phyloP scores from a whole-genome alignment of 2,329 filamentous ascomycete genomes.

The Ophiosphaerella herpotricha region DNA sequence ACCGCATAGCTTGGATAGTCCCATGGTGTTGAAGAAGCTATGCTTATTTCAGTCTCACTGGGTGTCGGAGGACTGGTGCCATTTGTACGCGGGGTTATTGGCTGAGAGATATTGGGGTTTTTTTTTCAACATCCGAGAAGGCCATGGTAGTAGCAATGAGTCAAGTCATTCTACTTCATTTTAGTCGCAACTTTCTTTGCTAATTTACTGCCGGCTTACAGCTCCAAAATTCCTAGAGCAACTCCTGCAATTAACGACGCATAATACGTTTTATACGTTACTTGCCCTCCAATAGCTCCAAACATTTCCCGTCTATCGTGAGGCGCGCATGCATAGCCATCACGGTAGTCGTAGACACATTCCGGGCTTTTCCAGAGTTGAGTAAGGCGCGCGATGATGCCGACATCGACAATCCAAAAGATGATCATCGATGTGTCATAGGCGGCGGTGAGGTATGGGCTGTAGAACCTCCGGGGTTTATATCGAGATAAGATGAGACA shows the following conservation, averaged over 20 bases:
- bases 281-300: conserved; percentile 12
- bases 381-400: conserved; percentile 30
- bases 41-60: too few species aligned
- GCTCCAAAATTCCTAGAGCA: conserved; percentile 30
- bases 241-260: conserved; percentile 29
- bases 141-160: too few species aligned
- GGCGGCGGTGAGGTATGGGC: not conserved
- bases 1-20: too few species aligned
- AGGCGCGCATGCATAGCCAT: conserved; percentile 15
- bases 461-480: not conserved
- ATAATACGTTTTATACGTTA: conserved; percentile 24
- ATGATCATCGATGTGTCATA: conserved; percentile 45
- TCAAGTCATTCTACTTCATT: too few species aligned
- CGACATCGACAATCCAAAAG: conserved; percentile 55
- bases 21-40: too few species aligned
- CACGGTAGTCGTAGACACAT: conserved; percentile 13
- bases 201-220: conserved; percentile 19
- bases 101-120: too few species aligned
- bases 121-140: too few species aligned
- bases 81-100: too few species aligned
- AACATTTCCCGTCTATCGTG: conserved; percentile 11
- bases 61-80: too few species aligned
- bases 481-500: conserved; percentile 50
- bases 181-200: too few species aligned
- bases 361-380: conserved; percentile 19